Conservation (phyloP, 164 flowering plant species). For the Berberis vulgaris region DNA sequence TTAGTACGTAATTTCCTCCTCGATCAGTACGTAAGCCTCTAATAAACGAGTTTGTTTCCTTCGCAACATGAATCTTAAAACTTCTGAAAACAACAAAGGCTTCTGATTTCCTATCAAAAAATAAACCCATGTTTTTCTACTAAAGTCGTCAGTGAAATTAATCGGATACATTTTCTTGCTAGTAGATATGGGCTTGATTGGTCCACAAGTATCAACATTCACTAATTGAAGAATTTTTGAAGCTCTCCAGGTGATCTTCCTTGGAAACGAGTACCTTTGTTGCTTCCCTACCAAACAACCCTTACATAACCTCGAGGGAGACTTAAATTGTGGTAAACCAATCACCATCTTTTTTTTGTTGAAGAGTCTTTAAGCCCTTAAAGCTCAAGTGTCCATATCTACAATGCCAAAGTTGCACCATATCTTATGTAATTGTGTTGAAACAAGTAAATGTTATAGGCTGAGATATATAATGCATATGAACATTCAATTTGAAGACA, state of each 20-base stretch:
- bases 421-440: not conserved
- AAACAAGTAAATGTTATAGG: not conserved
- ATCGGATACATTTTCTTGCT: not conserved
- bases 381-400: too few species aligned
- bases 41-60: not conserved
- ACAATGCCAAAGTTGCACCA: too few species aligned
- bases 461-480: not conserved
- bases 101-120: not conserved
- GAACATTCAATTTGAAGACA: not conserved
- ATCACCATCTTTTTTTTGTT: not conserved
- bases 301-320: not conserved
- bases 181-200: not conserved
- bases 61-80: not conserved
- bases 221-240: not conserved
- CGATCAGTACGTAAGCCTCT: not conserved
- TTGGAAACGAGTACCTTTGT: not conserved
- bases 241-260: not conserved
- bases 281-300: slow-evolving; percentile 1
- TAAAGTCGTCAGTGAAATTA: too few species aligned
- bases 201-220: not conserved
- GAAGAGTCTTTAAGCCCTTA: not conserved
- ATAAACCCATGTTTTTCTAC: too few species aligned
- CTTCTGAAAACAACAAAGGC: not conserved
- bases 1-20: not conserved
- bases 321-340: not conserved